Base-by-base conservation (phyloP, 176 grass and related monocot genomes). In the Microstegium vimineum region DNA sequence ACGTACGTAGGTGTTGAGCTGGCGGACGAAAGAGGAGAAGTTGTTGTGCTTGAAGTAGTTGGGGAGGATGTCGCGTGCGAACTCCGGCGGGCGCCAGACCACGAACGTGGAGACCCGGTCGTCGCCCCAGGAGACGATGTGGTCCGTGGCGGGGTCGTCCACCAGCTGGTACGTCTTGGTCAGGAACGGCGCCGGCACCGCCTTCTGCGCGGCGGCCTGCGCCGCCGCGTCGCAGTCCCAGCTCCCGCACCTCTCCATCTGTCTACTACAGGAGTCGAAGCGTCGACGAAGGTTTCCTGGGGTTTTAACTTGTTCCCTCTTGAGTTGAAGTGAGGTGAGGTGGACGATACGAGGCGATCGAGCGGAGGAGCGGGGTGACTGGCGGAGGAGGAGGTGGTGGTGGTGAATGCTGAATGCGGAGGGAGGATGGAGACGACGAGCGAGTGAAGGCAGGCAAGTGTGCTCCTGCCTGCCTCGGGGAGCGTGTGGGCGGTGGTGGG, bases 1-100 rank as follows among this genome's bases (percentile, higher is more conserved):
- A n/a, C n/a, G n/a, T n/a, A 98, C 95, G 89, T 98, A 98, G 75
- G 95, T 98, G 87, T 98, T 98, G 82, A 98, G 95, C 83, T 98
- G 95, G 62, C 95, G 95, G 52, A 98, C 95, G 76, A 98, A 98
- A 43, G 92, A 95, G 9, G 95, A 98, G 90, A 98, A 98, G 85
- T 98, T 98, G 69, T 95, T 98, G 68, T 98, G 95, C 90, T 98
- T 98, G 93, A 98, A 98, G 82, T 84, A 98, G 82, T 88, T 95
- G 76, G 95, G 95, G n/a, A 98, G 92, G 79, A 98, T 81, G 87
- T 98, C 95, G 8, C 92, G 90, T 1, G 92, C 95, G 84, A 98
- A 98, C 92, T 98, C 95, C 7, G 95, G 84, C 64, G 95, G 95
- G 5, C 95, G 86, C 92, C 92, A 98, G 10, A 98, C 95, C 26